Evolutionary conservation across 768 basidiomycete species (phyloP), one percentile per base, ranked within the genome.

Genomic region (Kwoniella mangroviensis): DNA sequence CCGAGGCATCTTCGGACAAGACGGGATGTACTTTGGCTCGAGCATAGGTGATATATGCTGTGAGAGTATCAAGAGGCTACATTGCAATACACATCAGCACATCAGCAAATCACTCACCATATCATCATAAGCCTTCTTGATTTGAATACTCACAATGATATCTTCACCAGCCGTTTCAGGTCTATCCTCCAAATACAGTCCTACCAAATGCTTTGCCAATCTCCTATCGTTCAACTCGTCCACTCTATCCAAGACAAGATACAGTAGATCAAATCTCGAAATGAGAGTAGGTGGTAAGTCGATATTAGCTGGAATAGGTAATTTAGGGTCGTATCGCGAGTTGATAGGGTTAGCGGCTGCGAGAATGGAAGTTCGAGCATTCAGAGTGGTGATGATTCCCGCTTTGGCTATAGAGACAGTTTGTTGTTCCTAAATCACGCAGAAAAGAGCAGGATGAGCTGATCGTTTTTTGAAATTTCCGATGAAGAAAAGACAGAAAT

Each of bases 391-490:
- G 10, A 96, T 95, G 80, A 99, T 99, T 24, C 97, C 97, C 4
- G 97, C 97, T 84, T 98, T 99, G 53, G 97, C 97, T 72, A 99
- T 99, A 2, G 96, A 98, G 67, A 99, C 98, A 0, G 97, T 99
- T 85, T 99, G 97, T 83, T 98, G 97, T 84, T 98, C 96, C 95
- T 97, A 45, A 5, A 52, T 54, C 12, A 57, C 19, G 6, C 17
- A 15, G 9, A 13, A 12, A 43, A 42, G 17, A 45, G 67, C 51
- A 66, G 58, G 52, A 11, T 13, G 40, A 21, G 41, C 58, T n/a
- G 34, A 34, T 34, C 3, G 34, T 34, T 34, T 34, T 34, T 34
- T 34, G 34, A 34, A 41, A 4, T 26, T 17, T 12, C 34, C 12
- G n/a, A 12, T 60, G 19, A 15, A 22, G 19, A 42, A 22, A 12